Base-by-base conservation (phyloP, 139 green algal species). In the Haematococcus sp. region DNA sequence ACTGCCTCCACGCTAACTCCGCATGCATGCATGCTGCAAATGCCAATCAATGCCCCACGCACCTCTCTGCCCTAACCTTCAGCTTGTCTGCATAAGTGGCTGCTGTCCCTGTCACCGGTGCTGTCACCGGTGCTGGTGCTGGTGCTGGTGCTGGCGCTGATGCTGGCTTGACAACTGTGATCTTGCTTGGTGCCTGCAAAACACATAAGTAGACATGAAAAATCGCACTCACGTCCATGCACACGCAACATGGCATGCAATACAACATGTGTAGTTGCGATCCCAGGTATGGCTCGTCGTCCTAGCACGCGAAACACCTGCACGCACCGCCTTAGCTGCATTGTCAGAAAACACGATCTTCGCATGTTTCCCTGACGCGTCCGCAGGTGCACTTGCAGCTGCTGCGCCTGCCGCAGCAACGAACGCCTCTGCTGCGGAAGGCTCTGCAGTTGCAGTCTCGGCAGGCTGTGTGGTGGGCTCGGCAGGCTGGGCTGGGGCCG, bases 281-380 rank as follows among this genome's bases (percentile, higher is more conserved):
- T n/a, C n/a, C n/a, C n/a, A n/a, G n/a, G n/a, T n/a, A n/a, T n/a
- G n/a, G n/a, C n/a, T n/a, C n/a, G n/a, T n/a, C n/a, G n/a, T n/a
- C n/a, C n/a, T n/a, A n/a, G n/a, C n/a, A n/a, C n/a, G n/a, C n/a
- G n/a, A n/a, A n/a, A n/a, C n/a, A n/a, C n/a, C 27, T 63, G 7
- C 54, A 75, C 54, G n/a, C 52, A 40, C 22, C 54, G 33, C 69
- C 19, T 55, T 35, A 1, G 28, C 31, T 40, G 54, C 11, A 9
- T 59, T 34, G 3, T 32, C 54, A 20, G 4, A 56, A 20, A 75
- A 75, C 5, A 58, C 55, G 32, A 75, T 75, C 54, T 68, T 68
- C 30, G 54, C 52, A 55, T 68, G 69, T 20, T 75, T 75, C 20
- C 20, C 28, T 17, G 27, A 16, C 7, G 28, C 32, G 32, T 28